Conservation (phyloP, 2,329 filamentous ascomycete genomes). For the Botrytis elliptica region DNA sequence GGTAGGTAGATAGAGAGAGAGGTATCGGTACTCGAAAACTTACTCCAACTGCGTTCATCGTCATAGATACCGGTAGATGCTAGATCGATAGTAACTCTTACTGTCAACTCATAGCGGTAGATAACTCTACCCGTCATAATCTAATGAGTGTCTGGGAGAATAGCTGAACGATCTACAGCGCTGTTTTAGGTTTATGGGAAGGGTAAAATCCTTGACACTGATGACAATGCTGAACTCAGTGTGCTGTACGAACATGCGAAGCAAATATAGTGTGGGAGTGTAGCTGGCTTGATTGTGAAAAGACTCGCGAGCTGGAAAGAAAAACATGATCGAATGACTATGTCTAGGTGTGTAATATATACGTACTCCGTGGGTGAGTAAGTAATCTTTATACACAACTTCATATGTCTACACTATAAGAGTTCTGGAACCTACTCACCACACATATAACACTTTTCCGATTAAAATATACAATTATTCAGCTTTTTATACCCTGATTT, state of each 20-base stretch:
- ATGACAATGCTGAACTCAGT: not conserved
- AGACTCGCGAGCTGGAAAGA: not conserved
- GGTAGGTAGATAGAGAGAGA: not conserved
- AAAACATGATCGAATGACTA: not conserved
- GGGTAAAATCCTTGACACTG: not conserved
- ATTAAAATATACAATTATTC: too few species aligned
- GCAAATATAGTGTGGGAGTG: not conserved
- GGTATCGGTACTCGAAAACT: not conserved
- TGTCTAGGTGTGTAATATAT: not conserved
- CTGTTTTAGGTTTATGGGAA: not conserved
- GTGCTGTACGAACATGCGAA: not conserved
- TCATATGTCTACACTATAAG: not conserved
- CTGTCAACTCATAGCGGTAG: not conserved
- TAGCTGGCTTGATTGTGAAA: not conserved
- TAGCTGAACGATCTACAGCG: slow-evolving; percentile 4
- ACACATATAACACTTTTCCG: too few species aligned
- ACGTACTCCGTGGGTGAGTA: not conserved
- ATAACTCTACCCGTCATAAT: not conserved
- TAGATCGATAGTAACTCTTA: not conserved
- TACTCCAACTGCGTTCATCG: not conserved
- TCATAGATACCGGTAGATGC: not conserved
- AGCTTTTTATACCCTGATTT: too few species aligned
- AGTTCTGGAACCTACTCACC: too few species aligned
- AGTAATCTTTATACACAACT: not conserved
- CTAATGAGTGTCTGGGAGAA: not conserved